These are phyloP conservation scores for Neofusicoccum cordaticola DNA, from an alignment of 2,329 filamentous ascomycete genomes.

Conservation along the genomic window DNA sequence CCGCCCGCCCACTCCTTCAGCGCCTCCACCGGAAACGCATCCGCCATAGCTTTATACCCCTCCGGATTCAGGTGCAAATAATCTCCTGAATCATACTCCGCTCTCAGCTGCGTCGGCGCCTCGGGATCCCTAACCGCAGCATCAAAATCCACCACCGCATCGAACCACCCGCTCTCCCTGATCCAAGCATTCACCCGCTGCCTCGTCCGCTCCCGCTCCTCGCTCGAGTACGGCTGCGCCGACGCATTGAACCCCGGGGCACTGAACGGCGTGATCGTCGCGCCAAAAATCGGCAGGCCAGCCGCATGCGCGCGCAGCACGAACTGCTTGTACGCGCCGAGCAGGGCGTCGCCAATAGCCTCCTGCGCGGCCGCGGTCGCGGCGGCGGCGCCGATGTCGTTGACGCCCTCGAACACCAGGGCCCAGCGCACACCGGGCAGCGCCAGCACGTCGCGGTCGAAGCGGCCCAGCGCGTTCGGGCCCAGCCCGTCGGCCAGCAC, in stretches of 20 bases:
- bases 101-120: conserved; percentile 49
- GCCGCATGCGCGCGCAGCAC: conserved; percentile 52
- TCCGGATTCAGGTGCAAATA: conserved; percentile 61
- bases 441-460: conserved; percentile 63
- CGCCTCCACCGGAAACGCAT: conserved; percentile 56
- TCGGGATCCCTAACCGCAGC: conserved; percentile 52
- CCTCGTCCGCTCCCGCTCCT: conserved; percentile 54
- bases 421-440: conserved; percentile 59
- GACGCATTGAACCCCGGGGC: conserved; percentile 36
- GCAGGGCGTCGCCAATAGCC: conserved; percentile 50
- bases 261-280: conserved; percentile 65
- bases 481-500: conserved; percentile 59
- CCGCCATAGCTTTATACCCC: conserved; percentile 60
- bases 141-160: conserved; percentile 63
- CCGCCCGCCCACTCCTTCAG: conserved; percentile 37
- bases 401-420: conserved; percentile 67
- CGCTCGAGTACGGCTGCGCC: conserved; percentile 51
- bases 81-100: conserved; percentile 59
- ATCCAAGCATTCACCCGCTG: conserved; percentile 62
- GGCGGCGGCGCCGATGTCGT: conserved; percentile 60
- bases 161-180: conserved; percentile 54
- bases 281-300: conserved; percentile 58
- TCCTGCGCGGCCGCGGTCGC: conserved; percentile 46
- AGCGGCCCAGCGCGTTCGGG: conserved; percentile 58
- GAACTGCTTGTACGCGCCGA: conserved; percentile 60